Percentiles rank a stretch among this genome's conserved stretches.
phyloP scores from a whole-genome alignment of 2,329 filamentous ascomycete species.

The Gaeumannomyces tritici region DNA sequence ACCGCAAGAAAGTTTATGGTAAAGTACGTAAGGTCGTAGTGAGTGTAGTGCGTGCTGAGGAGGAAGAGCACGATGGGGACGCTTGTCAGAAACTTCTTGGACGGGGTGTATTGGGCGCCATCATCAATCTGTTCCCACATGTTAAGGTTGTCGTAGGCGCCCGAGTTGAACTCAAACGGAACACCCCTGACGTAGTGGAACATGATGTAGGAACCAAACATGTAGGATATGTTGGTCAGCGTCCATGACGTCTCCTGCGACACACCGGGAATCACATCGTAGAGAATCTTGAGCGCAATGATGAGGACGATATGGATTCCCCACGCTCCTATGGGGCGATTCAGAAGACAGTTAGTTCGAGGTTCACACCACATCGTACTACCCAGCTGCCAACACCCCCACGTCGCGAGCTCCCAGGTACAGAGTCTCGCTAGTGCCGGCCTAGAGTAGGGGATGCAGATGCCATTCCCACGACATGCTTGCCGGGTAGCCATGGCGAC shows the following conservation, averaged over 20 bases:
- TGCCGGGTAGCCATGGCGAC: no score
- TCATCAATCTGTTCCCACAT: conserved; percentile 99
- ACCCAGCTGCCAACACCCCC: neutral
- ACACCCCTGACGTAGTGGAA: conserved; percentile 98
- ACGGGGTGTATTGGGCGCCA: conserved; percentile 94
- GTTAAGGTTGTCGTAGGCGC: conserved; percentile 97
- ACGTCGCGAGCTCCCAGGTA: neutral
- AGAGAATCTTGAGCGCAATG: conserved; percentile 84
- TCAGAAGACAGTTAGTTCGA: neutral
- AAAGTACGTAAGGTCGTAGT: conserved; percentile 95
- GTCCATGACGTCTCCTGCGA: conserved; percentile 99
- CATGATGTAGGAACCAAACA: conserved; percentile 98
- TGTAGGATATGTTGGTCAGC: conserved; percentile 96
- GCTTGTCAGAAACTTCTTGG: conserved; percentile 94
- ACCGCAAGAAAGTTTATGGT: conserved; percentile 94
- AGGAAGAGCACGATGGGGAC: conserved; percentile 93
- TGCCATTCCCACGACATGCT: no score
- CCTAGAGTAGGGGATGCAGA: neutral
- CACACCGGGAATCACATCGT: conserved; percentile 90
- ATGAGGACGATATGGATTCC: conserved; percentile 95
- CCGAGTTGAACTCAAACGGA: conserved; percentile 97
- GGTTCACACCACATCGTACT: no score
- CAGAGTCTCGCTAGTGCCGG: neutral
- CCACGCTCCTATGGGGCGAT: conserved; percentile 69
- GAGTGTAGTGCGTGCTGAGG: conserved; percentile 96